phyloP scores from a whole-genome alignment of 148 eudicot species.

The Limonium bicolor region DNA sequence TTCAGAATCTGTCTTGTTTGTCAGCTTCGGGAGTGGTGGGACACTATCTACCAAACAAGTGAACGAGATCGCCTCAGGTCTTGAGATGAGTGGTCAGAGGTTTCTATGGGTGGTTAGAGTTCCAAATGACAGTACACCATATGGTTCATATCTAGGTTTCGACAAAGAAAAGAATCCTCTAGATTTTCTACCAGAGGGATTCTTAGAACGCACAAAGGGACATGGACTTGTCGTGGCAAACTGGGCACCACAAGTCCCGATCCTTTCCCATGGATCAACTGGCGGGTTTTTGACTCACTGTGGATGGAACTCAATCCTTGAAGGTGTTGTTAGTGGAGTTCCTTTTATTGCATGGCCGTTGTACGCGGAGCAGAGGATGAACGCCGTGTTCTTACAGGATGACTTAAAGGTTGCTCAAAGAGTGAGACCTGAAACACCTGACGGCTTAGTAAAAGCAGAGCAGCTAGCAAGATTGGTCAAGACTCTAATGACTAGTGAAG shows the following conservation, averaged over 20 bases:
- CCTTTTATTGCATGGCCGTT: slow-evolving; percentile 11
- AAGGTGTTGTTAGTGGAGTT: slow-evolving; percentile 1
- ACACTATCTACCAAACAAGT: slow-evolving; percentile 11
- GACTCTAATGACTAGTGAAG: no score
- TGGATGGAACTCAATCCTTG: no score
- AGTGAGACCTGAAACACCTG: no score
- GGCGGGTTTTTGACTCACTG: no score
- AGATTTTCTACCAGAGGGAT: slow-evolving; percentile 1
- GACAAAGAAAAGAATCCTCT: not conserved
- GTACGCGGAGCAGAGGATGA: slow-evolving; percentile 5
- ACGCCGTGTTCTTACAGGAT: not conserved
- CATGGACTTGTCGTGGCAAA: not conserved
- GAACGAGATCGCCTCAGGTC: slow-evolving; percentile 12
- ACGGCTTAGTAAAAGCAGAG: no score
- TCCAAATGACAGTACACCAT: slow-evolving; percentile 4
- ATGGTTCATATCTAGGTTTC: not conserved
- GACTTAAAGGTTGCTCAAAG: slow-evolving; percentile 1
- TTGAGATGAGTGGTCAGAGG: slow-evolving; percentile 16
- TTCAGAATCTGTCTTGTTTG: slow-evolving; percentile 9
- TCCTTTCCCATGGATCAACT: slow-evolving; percentile 6
- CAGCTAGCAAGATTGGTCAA: no score
- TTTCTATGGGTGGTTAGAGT: slow-evolving; percentile 15
- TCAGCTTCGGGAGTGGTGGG: slow-evolving; percentile 19
- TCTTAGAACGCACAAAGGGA: slow-evolving; percentile 2
- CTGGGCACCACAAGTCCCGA: slow-evolving; percentile 5